These are phyloP conservation scores for Quercus alba DNA, from an alignment of 306 rosid genomes.

Conservation along the genomic window DNA sequence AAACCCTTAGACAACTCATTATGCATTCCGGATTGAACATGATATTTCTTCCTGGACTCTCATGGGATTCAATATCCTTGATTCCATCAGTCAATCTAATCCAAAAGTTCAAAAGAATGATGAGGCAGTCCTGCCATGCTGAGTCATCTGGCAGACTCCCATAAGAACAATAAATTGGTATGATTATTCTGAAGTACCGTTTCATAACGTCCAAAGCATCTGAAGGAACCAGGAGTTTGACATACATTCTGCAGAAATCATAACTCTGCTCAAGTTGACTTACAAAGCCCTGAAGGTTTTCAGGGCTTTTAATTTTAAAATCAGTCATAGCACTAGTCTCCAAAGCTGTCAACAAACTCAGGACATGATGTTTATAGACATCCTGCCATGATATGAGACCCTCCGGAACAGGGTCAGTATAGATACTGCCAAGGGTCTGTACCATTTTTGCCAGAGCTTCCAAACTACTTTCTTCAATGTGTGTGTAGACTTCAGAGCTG, in stretches of 20 bases:
- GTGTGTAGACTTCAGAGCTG: conserved; percentile 62
- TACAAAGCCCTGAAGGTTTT: conserved; percentile 63
- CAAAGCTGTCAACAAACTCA: conserved; percentile 47
- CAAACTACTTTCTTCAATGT: conserved; percentile 62
- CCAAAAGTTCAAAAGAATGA: conserved; percentile 81
- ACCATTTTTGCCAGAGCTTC: conserved; percentile 85
- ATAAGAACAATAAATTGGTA: conserved; percentile 55
- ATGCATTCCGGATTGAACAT: conserved; percentile 62
- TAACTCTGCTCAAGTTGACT: conserved; percentile 81
- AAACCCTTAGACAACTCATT: conserved; percentile 59
- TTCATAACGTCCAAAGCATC: conserved; percentile 82
- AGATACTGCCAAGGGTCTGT: conserved; percentile 48
- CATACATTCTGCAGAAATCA: conserved; percentile 50
- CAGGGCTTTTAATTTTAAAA: conserved; percentile 48
- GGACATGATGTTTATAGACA: conserved; percentile 67
- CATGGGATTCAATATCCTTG: conserved; percentile 52
- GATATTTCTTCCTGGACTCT: conserved; percentile 35
- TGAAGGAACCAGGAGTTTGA: conserved; percentile 52
- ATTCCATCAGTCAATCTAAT: conserved; percentile 78
- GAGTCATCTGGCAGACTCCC: conserved; percentile 78
- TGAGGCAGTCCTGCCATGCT: conserved; percentile 90
- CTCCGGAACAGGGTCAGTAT: conserved; percentile 47
- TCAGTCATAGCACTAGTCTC: conserved; percentile 59
- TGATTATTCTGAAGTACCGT: conserved; percentile 58
- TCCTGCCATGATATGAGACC: conserved; percentile 85